Conservation (phyloP, 768 basidiomycete species). For the Lactarius indigo region DNA sequence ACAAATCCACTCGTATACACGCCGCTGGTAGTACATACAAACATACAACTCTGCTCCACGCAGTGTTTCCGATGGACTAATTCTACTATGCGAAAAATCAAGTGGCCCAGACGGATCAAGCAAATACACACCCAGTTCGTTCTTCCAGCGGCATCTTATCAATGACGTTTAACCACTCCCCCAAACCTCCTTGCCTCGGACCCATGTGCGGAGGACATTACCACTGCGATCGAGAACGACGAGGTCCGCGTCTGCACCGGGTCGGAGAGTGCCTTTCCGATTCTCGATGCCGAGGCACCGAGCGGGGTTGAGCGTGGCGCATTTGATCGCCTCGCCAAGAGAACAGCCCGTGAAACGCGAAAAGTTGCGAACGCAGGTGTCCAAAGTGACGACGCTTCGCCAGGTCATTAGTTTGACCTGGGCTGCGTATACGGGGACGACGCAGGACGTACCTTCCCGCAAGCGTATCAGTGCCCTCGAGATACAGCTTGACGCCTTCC, state of each 20-base stretch:
- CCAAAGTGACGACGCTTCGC: constrained; percentile 70
- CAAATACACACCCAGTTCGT: neutral
- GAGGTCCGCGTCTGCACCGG: constrained; percentile 86
- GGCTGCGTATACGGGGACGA: neutral
- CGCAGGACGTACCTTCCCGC: constrained; percentile 66
- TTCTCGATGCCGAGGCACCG: constrained; percentile 77
- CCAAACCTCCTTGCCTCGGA: constrained; percentile 75
- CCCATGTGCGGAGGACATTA: constrained; percentile 68
- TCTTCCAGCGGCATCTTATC: no score
- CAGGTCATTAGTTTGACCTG: neutral
- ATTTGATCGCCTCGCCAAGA: constrained; percentile 78
- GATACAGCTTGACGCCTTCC: constrained; percentile 72
- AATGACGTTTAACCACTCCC: constrained; percentile 28
- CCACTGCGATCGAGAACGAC: constrained; percentile 70
- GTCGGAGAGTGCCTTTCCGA: constrained; percentile 73
- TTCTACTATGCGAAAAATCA: neutral
- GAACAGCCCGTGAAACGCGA: constrained; percentile 80
- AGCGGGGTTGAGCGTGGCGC: constrained; percentile 83
- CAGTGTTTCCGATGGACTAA: neutral
- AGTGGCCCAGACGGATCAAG: neutral
- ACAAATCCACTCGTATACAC: neutral
- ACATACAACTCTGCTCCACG: neutral
- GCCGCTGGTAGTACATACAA: neutral
- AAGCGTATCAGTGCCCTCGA: constrained; percentile 83
- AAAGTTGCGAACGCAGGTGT: constrained; percentile 85